Evolutionary conservation across 345 rosid species (phyloP).

Genomic region (Melastoma malabathricum): DNA sequence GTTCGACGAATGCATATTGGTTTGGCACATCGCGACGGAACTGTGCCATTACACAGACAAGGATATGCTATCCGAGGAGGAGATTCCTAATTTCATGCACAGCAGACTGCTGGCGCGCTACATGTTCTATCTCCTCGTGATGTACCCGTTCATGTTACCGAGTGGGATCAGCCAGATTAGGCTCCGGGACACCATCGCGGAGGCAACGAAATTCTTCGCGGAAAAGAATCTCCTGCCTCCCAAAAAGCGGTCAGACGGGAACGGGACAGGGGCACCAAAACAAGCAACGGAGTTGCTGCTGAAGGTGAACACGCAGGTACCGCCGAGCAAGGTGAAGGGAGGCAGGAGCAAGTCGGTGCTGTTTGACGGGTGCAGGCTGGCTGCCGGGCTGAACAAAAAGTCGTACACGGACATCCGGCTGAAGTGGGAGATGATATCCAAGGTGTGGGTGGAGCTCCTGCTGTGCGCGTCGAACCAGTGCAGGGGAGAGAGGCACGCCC

Average conservation of each 20-base stretch:
- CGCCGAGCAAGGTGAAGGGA: background rate
- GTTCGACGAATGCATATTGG: conserved; percentile 4
- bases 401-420: too few relatives aligned
- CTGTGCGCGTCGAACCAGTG: conserved; percentile 7
- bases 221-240: conserved; percentile 1
- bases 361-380: too few relatives aligned
- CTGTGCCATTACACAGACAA: background rate
- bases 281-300: conserved; percentile 5
- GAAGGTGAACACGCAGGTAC: conserved; percentile 8
- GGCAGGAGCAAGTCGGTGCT: too few relatives aligned
- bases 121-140: conserved; percentile 7
- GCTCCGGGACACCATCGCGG: conserved; percentile 5
- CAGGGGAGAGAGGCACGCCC: conserved; percentile 19
- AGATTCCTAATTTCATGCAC: too few relatives aligned
- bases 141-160: conserved; percentile 4
- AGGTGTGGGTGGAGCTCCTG: conserved; percentile 17
- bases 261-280: background rate
- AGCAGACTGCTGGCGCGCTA: conserved; percentile 4
- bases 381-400: background rate
- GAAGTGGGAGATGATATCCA: conserved; percentile 6
- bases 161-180: conserved; percentile 1
- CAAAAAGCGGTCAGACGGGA: too few relatives aligned
- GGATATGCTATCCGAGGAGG: too few relatives aligned
- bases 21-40: conserved; percentile 10
- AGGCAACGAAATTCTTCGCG: conserved; percentile 1